These are phyloP conservation scores for Cyclotella baltica DNA, from an alignment of 108 stramenopile species.

Conservation along the genomic window DNA sequence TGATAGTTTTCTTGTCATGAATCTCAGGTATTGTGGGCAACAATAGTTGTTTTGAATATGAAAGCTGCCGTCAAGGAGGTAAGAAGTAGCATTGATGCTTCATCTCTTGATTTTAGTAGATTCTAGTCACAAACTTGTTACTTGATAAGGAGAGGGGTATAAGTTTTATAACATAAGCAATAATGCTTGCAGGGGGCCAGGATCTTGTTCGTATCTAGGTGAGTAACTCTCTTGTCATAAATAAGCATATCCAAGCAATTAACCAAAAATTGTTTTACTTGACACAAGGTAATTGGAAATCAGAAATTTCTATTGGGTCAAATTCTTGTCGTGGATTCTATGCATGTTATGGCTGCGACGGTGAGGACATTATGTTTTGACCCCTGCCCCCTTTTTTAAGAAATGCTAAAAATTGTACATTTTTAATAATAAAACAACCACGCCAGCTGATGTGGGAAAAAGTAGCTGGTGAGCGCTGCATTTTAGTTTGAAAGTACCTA, in stretches of 20 bases:
- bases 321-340: not conserved
- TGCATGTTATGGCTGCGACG: not conserved
- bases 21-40: slow-evolving; percentile 1
- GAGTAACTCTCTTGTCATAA: not conserved
- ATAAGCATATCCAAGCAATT: not conserved
- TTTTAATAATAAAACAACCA: no score
- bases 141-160: not conserved
- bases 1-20: not conserved
- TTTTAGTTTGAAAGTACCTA: no score
- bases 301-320: not conserved
- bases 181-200: not conserved
- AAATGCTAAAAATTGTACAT: no score
- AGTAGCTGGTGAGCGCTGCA: not conserved
- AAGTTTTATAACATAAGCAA: not conserved
- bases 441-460: not conserved
- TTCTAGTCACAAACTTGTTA: no score
- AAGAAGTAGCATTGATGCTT: not conserved
- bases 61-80: not conserved
- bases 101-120: not conserved
- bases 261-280: not conserved
- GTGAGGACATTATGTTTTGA: no score
- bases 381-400: no score
- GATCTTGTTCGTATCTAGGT: not conserved
- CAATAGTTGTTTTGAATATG: slow-evolving; percentile 16
- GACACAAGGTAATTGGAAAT: no score